A percentile compares a stretch with the other conserved stretches of the same genome.
These are phyloP conservation scores for Trichosporon sp. DNA, from an alignment of 1,284 basidiomycete genomes.

Conservation along the genomic window DNA sequence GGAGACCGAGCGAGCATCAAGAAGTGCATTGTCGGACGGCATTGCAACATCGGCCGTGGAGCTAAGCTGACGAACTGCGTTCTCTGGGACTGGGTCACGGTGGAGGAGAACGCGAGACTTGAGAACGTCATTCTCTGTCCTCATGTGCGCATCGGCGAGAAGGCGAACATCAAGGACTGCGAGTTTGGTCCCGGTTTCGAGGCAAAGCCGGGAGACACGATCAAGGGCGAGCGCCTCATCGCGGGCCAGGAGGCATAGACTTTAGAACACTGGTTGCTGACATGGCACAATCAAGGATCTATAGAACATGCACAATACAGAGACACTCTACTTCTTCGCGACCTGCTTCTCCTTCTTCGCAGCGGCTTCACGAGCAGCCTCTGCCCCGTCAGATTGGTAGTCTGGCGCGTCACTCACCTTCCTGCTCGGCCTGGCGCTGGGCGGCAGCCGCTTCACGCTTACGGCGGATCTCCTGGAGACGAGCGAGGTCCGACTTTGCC, in stretches of 20 bases:
- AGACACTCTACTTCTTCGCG: conserved; percentile 1
- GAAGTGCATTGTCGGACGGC: conserved; percentile 77
- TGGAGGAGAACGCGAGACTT: conserved; percentile 66
- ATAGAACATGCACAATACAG: conserved; percentile 3
- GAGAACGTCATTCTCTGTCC: conserved; percentile 83
- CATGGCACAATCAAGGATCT: neutral
- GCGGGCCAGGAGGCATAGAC: conserved; percentile 40
- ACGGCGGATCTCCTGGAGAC: conserved; percentile 75
- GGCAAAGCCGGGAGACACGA: conserved; percentile 58
- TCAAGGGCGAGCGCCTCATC: conserved; percentile 62
- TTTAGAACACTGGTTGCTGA: neutral
- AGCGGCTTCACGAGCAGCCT: conserved; percentile 42
- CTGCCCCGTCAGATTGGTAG: conserved; percentile 21
- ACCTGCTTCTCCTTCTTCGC: conserved; percentile 38
- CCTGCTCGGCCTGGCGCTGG: conserved; percentile 75
- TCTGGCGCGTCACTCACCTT: conserved; percentile 49
- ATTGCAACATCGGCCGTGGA: conserved; percentile 81
- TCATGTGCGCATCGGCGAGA: conserved; percentile 71
- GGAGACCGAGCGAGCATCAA: conserved; percentile 82
- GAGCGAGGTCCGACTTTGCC: conserved; percentile 76
- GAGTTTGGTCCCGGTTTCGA: conserved; percentile 85
- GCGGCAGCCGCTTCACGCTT: conserved; percentile 79
- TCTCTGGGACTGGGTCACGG: conserved; percentile 79
- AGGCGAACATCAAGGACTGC: conserved; percentile 69
- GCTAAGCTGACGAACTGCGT: conserved; percentile 81